phyloP scores from a whole-genome alignment of 1,284 basidiomycete species.

The Flammula alnicola region DNA sequence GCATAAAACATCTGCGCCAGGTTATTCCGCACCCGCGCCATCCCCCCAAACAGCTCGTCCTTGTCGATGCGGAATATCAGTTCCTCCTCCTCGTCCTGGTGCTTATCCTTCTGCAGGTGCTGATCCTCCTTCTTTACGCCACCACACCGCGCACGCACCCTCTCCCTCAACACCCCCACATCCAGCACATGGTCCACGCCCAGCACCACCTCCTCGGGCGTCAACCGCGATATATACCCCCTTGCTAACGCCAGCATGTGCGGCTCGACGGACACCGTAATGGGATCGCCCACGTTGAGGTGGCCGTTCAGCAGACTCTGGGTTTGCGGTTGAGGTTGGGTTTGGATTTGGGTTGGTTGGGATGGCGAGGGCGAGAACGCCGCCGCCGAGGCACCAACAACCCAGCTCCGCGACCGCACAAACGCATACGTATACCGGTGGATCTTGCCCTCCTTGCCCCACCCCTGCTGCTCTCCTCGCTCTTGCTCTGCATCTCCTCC shows the following conservation, averaged over 20 bases:
- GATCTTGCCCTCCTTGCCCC: conserved; percentile 46
- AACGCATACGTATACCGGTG: conserved; percentile 64
- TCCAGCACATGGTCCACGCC: conserved; percentile 85
- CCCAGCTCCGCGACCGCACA: conserved; percentile 18
- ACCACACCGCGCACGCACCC: conserved; percentile 36
- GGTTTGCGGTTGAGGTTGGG: too few species aligned
- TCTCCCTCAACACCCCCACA: conserved; percentile 51
- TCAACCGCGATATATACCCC: conserved; percentile 83
- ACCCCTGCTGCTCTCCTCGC: too few species aligned
- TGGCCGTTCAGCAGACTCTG: conserved; percentile 83
- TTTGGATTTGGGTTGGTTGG: too few species aligned
- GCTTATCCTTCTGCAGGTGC: too few species aligned
- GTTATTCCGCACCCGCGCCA: conserved; percentile 89
- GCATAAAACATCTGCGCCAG: conserved; percentile 89
- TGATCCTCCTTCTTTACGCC: too few species aligned
- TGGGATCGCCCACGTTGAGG: conserved; percentile 79
- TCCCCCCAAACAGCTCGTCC: conserved; percentile 88
- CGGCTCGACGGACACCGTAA: conserved; percentile 87
- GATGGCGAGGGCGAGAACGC: conserved; percentile 4
- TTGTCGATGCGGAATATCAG: conserved; percentile 89
- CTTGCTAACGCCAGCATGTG: conserved; percentile 82
- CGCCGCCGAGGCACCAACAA: not conserved
- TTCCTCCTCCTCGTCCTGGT: conserved; percentile 22
- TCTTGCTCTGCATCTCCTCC: too few species aligned
- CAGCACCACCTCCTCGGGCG: conserved; percentile 67